phyloP scores from a whole-genome alignment of 352 stramenopile species.

The Globisporangium cederbergense region DNA sequence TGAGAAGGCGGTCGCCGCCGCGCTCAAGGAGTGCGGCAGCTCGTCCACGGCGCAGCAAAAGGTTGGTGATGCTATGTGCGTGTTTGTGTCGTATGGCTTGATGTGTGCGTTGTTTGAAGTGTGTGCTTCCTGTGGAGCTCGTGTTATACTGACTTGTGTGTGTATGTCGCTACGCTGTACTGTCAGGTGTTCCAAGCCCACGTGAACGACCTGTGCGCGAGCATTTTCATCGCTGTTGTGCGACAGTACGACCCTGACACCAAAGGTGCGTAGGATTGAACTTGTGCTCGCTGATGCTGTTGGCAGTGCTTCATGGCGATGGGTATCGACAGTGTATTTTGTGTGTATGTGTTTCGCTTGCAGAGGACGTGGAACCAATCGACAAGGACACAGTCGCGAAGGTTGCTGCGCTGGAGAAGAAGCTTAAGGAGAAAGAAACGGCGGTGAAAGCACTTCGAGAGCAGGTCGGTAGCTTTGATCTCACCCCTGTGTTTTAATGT shows the following conservation, averaged over 20 bases:
- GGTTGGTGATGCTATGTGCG: slow-evolving; percentile 1
- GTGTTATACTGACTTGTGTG: background rate
- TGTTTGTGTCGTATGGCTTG: background rate
- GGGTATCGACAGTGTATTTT: background rate
- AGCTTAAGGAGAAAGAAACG: slow-evolving; percentile 50
- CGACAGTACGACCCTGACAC: slow-evolving; percentile 68
- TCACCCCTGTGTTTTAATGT: background rate
- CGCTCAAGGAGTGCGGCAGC: slow-evolving; percentile 43
- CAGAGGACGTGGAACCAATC: slow-evolving; percentile 63
- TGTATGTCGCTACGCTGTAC: background rate
- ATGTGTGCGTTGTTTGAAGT: background rate
- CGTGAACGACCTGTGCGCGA: slow-evolving; percentile 71
- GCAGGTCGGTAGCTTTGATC: slow-evolving; percentile 20
- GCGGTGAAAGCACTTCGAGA: slow-evolving; percentile 56
- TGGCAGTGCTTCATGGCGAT: no score
- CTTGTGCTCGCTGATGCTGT: no score
- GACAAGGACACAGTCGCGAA: slow-evolving; percentile 41
- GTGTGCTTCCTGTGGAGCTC: background rate
- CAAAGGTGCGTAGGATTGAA: slow-evolving; percentile 30
- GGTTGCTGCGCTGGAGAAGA: slow-evolving; percentile 45
- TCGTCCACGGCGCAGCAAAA: slow-evolving; percentile 60
- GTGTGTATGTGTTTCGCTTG: background rate
- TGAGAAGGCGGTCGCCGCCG: slow-evolving; percentile 47
- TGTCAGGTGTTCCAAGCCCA: slow-evolving; percentile 63
- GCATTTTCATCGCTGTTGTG: slow-evolving; percentile 59